Evolutionary conservation across 768 basidiomycete genomes (phyloP).

Genomic region (Rhodotorula diobovata): DNA sequence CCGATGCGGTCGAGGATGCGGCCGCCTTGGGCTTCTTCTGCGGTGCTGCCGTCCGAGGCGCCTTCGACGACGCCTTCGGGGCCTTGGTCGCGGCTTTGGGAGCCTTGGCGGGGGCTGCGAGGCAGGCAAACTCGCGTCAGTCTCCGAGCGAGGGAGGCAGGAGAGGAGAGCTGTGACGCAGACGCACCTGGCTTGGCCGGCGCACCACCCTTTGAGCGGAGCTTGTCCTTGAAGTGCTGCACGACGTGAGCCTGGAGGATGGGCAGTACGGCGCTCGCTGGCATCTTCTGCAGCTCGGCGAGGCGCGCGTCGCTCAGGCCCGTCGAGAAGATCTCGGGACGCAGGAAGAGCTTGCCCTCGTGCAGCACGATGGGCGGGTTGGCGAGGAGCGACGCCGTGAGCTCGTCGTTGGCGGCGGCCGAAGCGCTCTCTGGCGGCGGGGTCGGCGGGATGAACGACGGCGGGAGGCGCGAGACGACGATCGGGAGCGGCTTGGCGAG

Average conservation of each 20-base stretch:
- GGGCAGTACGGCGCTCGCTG: conserved; percentile 72
- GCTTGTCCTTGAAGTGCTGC: conserved; percentile 71
- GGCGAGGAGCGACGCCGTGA: conserved; percentile 30
- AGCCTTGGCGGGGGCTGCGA: neutral
- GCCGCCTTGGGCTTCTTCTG: neutral
- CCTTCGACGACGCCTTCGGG: neutral
- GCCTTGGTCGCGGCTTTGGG: neutral
- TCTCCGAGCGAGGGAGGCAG: neutral
- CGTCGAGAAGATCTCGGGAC: conserved; percentile 72
- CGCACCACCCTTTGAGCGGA: conserved; percentile 47
- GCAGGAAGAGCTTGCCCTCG: conserved; percentile 74
- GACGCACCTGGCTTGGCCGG: conserved; percentile 42
- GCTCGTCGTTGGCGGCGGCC: conserved; percentile 42
- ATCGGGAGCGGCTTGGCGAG: conserved; percentile 60
- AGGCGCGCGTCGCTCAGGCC: conserved; percentile 69
- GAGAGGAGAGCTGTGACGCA: neutral
- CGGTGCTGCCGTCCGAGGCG: neutral
- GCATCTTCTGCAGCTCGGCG: conserved; percentile 69
- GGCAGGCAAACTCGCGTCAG: neutral
- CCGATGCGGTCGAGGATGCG: neutral
- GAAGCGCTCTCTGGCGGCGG: conserved; percentile 53
- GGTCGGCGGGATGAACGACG: conserved; percentile 54
- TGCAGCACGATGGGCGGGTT: conserved; percentile 70
- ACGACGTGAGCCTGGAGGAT: conserved; percentile 81
- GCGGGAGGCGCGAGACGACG: conserved; percentile 62